Conservation (phyloP, 2,329 filamentous ascomycete genomes). For the Colletotrichum siamense region DNA sequence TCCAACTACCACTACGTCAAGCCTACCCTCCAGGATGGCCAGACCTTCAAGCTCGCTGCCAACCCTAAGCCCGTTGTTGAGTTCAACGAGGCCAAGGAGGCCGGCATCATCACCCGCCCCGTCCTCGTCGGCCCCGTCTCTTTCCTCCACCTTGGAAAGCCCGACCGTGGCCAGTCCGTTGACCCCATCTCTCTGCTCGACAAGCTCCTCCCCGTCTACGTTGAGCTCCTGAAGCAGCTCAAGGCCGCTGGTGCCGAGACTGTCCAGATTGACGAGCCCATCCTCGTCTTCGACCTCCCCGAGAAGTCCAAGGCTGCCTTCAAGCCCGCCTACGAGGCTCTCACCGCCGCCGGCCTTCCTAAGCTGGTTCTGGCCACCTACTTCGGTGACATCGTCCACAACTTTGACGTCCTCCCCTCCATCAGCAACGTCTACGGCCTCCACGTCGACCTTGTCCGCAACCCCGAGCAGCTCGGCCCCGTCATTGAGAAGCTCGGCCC, state of each 20-base stretch:
- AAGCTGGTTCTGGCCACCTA: conserved; percentile 93
- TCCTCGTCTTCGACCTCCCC: conserved; percentile 93
- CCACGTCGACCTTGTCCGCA: conserved; percentile 95
- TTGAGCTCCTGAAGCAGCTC: conserved; percentile 89
- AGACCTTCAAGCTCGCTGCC: conserved; percentile 87
- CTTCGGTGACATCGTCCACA: conserved; percentile 99
- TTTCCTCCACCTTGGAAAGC: conserved; percentile 97
- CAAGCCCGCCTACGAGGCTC: conserved; percentile 96
- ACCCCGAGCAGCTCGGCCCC: conserved; percentile 94
- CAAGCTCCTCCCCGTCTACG: conserved; percentile 93
- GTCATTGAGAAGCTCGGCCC: conserved; percentile 83
- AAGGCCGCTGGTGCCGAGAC: conserved; percentile 96
- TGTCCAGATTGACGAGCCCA: conserved; percentile 98
- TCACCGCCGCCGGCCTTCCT: conserved; percentile 80
- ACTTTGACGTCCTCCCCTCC: conserved; percentile 85
- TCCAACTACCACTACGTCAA: conserved; percentile 99
- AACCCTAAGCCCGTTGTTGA: conserved; percentile 94
- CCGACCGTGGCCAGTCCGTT: conserved; percentile 92
- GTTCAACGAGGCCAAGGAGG: conserved; percentile 98
- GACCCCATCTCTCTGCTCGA: conserved; percentile 93
- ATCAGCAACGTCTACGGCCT: conserved; percentile 70
- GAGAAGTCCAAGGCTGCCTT: conserved; percentile 93
- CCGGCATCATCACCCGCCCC: conserved; percentile 89
- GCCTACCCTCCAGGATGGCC: conserved; percentile 95
- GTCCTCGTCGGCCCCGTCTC: conserved; percentile 96